Conservation (phyloP, 257 asterid species). For the Przewalskia tangutica region DNA sequence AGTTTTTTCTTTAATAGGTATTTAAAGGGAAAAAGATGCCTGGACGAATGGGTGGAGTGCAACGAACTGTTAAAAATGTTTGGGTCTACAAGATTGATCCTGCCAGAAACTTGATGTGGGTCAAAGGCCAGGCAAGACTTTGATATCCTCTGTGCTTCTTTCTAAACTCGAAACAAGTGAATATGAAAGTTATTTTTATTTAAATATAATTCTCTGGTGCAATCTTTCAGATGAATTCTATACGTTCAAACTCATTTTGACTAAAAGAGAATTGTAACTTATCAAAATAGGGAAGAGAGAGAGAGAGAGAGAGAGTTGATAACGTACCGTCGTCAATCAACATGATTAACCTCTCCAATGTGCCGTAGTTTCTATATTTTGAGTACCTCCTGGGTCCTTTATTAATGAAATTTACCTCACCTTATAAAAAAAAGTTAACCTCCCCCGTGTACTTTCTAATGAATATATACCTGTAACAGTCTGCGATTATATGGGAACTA, state of each 20-base stretch:
- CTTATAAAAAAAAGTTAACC: too few relatives aligned
- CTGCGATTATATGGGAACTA: too few relatives aligned
- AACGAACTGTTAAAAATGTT: constrained; percentile 72
- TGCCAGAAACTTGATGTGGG: constrained; percentile 86
- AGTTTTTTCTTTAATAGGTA: constrained; percentile 38
- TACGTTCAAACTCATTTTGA: not conserved
- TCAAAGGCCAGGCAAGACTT: constrained; percentile 61
- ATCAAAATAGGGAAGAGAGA: not conserved
- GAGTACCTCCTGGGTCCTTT: not conserved
- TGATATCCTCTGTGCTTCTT: not conserved
- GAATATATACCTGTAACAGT: too few relatives aligned
- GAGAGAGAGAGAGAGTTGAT: not conserved
- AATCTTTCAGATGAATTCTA: not conserved
- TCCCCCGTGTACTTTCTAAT: too few relatives aligned
- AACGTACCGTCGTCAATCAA: not conserved
- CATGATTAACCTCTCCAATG: not conserved
- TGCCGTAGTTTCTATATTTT: not conserved
- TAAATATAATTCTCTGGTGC: not conserved
- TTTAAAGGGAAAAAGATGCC: constrained; percentile 89
- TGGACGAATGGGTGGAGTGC: constrained; percentile 87
- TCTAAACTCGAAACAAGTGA: not conserved
- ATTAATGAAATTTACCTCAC: not conserved
- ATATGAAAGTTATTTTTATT: not conserved
- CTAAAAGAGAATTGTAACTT: not conserved
- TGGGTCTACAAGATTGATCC: constrained; percentile 89